Evolutionary conservation across 257 asterid species (phyloP), one percentile per base, ranked within the genome.

Genomic region (Hygrophila difformis): DNA sequence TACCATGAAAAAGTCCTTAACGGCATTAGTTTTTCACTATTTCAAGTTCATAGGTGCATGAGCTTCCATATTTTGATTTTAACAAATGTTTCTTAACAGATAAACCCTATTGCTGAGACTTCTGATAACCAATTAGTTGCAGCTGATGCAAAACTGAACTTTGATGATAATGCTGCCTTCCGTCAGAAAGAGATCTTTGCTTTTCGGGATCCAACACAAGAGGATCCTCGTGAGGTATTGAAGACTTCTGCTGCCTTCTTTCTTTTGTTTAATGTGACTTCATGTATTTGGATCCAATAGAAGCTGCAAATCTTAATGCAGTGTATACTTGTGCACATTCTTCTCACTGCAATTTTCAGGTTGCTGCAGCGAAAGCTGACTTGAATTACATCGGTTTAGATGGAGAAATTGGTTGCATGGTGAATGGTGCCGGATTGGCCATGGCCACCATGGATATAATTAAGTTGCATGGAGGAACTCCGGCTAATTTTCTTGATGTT

Each of bases 391-490:
- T 91, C 56, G 98, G 98, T 19, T 72, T 91, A 56, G 98, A 91
- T 62, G 98, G 98, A 57, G 98, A 91, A 76, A 91, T 91, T 35
- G 98, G 98, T 56, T 91, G 98, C 69, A 91, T 91, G 98, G 98
- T 91, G 48, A 91, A 91, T 67, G 98, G 98, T 61, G 98, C 98
- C 72, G 98, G 98, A 43, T 71, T 91, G 63, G 98, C 96, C 50
- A 91, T 91, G 98, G 94, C 98, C 39, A 91, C 96, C 15, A 91
- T 91, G 98, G 98, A 91, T 61, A 91, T 91, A 37, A 91, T 91
- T 57, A 91, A 91, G 79, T 57, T 86, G 18, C 96, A 86, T 47
- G 98, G 98, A 48, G 98, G 98, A 59, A 91, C 98, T 46, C 98
- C 98, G 29, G 98, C 98, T 60, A 91, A 86, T 72, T 91, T 91